These are phyloP conservation scores for Alternaria hordeiaustralica DNA, from an alignment of 2,329 filamentous ascomycete genomes.

Conservation along the genomic window DNA sequence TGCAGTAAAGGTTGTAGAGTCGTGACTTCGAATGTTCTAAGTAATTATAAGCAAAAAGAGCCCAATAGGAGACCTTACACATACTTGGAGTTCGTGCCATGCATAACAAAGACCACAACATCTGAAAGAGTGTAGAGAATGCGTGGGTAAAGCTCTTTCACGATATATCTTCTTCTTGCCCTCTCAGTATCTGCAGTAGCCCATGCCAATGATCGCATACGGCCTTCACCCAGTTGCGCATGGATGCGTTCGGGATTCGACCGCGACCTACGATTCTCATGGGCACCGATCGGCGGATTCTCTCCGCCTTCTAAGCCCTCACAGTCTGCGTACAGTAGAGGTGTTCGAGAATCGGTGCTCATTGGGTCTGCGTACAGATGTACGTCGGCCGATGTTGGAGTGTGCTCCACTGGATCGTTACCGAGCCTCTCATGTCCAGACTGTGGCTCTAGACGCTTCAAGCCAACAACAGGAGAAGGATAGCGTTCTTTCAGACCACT, in stretches of 20 bases:
- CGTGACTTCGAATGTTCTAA: conserved; percentile 11
- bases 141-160: conserved; percentile 50
- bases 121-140: conserved; percentile 54
- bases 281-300: conserved; percentile 40
- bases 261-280: background rate
- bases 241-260: background rate
- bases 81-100: background rate
- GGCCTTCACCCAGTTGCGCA: background rate
- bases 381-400: conserved; percentile 28
- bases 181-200: background rate
- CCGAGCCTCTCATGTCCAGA: background rate
- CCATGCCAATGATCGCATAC: background rate
- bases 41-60: background rate
- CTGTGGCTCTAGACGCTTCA: background rate
- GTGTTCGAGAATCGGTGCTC: conserved; percentile 47
- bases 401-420: background rate
- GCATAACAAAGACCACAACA: conserved; percentile 51
- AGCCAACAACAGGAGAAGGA: conserved; percentile 27
- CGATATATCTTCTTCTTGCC: conserved; percentile 46
- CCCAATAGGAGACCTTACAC: background rate
- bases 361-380: conserved; percentile 59
- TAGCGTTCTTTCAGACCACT: conserved; percentile 29
- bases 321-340: conserved; percentile 60
- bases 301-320: conserved; percentile 62
- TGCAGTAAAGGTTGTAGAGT: conserved; percentile 11